Base-by-base conservation (phyloP, 768 basidiomycete genomes). In the Rhodotorula diobovata region DNA sequence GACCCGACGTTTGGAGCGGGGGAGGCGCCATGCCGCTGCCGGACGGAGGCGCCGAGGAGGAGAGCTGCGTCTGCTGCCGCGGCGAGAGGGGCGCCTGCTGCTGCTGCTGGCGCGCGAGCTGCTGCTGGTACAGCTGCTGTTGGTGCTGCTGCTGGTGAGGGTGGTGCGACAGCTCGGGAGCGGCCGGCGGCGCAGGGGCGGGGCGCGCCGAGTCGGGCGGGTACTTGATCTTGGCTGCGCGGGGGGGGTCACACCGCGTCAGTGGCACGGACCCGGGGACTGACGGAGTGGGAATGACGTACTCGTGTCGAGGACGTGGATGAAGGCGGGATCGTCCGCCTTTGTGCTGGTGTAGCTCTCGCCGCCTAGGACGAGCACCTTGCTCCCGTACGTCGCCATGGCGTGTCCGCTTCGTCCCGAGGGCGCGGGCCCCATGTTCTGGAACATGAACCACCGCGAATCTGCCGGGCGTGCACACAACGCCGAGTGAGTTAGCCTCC, bases 381-480 rank as follows among this genome's bases (percentile, higher is more conserved):
- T 86, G 59, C 88, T 85, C 41, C 91, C 92, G 79, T 90, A 88
- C 21, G 91, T 88, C 14, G 94, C 92, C 93, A 99, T 95, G n/a
- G 95, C 91, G 81, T 99, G 96, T 4, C 96, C 96, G 16, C 92
- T 94, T 61, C 96, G 86, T 6, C 92, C 91, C 51, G 85, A 88
- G 1, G 96, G 96, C 25, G 91, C 86, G 28, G 95, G 95, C 0
- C 96, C 96, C 96, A 99, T 99, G 79, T 97, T 96, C 81, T 97
- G 93, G 84, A 99, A 99, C 92, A 94, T 98, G 82, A 94, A 99
- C 96, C 96, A 99, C 76, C 96, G 85, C 78, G 93, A 91, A 81
- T 93, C 95, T 97, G 69, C 48, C 43, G 43, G 21, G 21, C 46
- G 46, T 18, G 18, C 8, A 5, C 21, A 2, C 20, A 48, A n/a